Conservation (phyloP, 2,329 filamentous ascomycete species). For the Cadophora sp. region DNA sequence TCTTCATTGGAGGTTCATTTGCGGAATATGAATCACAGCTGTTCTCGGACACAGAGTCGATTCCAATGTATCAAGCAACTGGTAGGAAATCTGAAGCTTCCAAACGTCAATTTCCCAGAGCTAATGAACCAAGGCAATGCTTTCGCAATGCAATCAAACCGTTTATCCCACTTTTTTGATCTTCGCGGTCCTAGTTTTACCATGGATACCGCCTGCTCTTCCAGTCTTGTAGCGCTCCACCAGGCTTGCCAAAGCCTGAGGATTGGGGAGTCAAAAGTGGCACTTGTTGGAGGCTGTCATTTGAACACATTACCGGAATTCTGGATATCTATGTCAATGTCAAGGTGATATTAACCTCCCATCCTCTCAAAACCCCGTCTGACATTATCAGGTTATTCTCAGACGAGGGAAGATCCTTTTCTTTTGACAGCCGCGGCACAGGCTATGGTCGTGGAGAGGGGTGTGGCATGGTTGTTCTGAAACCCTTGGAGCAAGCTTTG, state of each 20-base stretch:
- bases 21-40: constrained; percentile 29
- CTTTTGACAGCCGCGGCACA: constrained; percentile 62
- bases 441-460: constrained; percentile 72
- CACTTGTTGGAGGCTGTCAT: constrained; percentile 51
- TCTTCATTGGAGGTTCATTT: constrained; percentile 58
- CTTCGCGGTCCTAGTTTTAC: constrained; percentile 62
- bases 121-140: constrained; percentile 32
- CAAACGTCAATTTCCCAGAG: too few relatives aligned
- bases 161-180: constrained; percentile 62
- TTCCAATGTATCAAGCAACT: constrained; percentile 59
- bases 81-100: constrained; percentile 42
- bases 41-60: constrained; percentile 54
- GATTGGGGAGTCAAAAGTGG: constrained; percentile 52
- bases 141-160: constrained; percentile 57
- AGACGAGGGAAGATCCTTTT: constrained; percentile 46
- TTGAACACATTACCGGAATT: constrained; percentile 26
- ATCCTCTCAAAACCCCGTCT: constrained; percentile 46
- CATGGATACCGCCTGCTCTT: constrained; percentile 60
- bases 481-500: constrained; percentile 57
- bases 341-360: constrained; percentile 31
- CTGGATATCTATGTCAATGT: constrained; percentile 42
- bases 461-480: constrained; percentile 64
- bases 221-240: constrained; percentile 61
- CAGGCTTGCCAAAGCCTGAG: constrained; percentile 60
- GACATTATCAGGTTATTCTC: constrained; percentile 50